A percentile compares a stretch with the other conserved stretches of the same genome.
Conservation (phyloP, 1,284 basidiomycete species). For the Heliocybe sulcata region DNA sequence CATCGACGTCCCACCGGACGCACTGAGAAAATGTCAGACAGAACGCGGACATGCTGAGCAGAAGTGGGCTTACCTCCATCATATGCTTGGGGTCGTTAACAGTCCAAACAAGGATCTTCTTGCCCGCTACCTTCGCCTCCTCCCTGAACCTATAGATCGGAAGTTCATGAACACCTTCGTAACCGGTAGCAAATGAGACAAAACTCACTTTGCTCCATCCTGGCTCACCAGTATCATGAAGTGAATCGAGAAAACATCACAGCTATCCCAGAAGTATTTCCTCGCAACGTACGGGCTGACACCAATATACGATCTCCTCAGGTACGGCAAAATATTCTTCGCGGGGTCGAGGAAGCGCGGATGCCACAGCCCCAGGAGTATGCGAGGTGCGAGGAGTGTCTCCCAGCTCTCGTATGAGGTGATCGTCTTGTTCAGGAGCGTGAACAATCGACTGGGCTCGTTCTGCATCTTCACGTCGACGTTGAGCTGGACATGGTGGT, state of each 20-base stretch:
- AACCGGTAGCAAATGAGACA: conserved; percentile 1
- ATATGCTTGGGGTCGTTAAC: conserved; percentile 90
- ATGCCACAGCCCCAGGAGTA: conserved; percentile 90
- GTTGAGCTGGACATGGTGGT: conserved; percentile 82
- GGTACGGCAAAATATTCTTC: conserved; percentile 71
- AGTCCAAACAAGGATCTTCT: conserved; percentile 94
- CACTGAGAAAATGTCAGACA: conserved; percentile 39
- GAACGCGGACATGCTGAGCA: not conserved
- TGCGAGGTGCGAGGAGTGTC: conserved; percentile 78
- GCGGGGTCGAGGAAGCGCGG: conserved; percentile 83
- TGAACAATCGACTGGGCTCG: conserved; percentile 82
- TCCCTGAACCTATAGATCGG: conserved; percentile 53
- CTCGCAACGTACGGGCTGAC: conserved; percentile 61
- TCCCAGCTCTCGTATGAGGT: conserved; percentile 71
- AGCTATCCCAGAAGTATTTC: conserved; percentile 88
- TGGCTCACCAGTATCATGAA: conserved; percentile 71
- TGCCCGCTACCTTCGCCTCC: conserved; percentile 78
- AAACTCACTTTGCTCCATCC: conserved; percentile 62
- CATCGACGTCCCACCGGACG: conserved; percentile 85
- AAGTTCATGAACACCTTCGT: not conserved
- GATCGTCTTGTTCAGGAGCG: conserved; percentile 76
- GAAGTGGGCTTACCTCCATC: conserved; percentile 68
- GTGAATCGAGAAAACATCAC: conserved; percentile 84
- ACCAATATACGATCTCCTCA: conserved; percentile 85
- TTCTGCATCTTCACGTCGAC: conserved; percentile 95